phyloP scores from a whole-genome alignment of 768 basidiomycete species.

The Chalciporus piperatus region DNA sequence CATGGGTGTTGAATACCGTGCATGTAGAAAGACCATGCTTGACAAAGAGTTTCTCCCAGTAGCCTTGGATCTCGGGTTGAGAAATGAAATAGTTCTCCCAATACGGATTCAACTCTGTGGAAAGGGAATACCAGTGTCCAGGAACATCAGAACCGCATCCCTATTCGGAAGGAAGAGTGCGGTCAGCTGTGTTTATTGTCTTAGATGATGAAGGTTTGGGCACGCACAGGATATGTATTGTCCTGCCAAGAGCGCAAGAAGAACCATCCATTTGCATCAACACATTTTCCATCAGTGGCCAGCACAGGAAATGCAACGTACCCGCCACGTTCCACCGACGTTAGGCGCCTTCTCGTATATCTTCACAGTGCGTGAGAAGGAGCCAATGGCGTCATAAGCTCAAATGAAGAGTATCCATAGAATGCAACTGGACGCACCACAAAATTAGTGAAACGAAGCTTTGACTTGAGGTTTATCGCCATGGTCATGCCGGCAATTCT shows the following conservation, averaged over 20 bases:
- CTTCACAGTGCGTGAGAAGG: constrained; percentile 25
- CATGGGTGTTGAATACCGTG: constrained; percentile 42
- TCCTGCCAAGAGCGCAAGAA: too few relatives aligned
- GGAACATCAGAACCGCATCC: constrained; percentile 57
- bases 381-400: not conserved
- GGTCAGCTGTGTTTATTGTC: not conserved
- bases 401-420: not conserved
- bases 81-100: constrained; percentile 47
- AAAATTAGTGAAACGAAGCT: constrained; percentile 41
- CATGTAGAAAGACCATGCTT: constrained; percentile 40
- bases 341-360: constrained; percentile 48
- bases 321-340: constrained; percentile 58
- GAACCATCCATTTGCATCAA: too few relatives aligned
- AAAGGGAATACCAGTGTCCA: constrained; percentile 47
- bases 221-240: not conserved
- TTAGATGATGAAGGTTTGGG: not conserved
- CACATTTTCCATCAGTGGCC: not conserved
- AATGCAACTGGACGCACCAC: constrained; percentile 33
- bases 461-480: constrained; percentile 2
- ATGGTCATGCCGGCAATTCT: not conserved
- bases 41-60: constrained; percentile 47
- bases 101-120: constrained; percentile 50
- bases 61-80: constrained; percentile 50
- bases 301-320: constrained; percentile 16
- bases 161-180: constrained; percentile 13